Evolutionary conservation across 352 stramenopile genomes (phyloP).

Genomic region (Phytophthora sojae): DNA sequence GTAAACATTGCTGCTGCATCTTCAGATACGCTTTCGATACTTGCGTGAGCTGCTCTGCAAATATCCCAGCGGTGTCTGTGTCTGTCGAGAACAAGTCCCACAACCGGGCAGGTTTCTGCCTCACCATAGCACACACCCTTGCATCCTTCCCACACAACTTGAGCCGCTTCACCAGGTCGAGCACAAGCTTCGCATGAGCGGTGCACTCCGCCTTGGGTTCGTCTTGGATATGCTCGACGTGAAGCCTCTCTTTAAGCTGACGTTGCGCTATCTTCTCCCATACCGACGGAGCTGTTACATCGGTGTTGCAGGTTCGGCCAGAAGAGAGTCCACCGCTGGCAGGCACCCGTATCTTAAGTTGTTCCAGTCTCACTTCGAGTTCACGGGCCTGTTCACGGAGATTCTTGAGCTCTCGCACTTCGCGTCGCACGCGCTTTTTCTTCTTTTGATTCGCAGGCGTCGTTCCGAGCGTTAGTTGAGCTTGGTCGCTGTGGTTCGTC

Average conservation of each 20-base stretch:
- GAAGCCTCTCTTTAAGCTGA: slow-evolving; percentile 14
- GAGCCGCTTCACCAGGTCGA: slow-evolving; percentile 17
- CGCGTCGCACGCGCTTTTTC: slow-evolving; percentile 21
- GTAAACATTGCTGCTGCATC: slow-evolving; percentile 2
- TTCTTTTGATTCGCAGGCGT: slow-evolving; percentile 14
- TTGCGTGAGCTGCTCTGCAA: slow-evolving; percentile 22
- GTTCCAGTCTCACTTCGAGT: slow-evolving; percentile 23
- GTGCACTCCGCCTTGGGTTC: neutral
- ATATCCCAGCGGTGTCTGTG: slow-evolving; percentile 15
- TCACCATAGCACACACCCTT: neutral
- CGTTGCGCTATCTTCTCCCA: slow-evolving; percentile 16
- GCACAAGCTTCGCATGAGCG: slow-evolving; percentile 6
- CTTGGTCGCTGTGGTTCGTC: neutral
- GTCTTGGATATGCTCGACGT: slow-evolving; percentile 3
- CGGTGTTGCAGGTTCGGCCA: neutral
- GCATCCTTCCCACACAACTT: neutral
- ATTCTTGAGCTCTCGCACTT: slow-evolving; percentile 16
- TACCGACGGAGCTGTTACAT: neutral
- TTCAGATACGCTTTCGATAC: slow-evolving; percentile 18
- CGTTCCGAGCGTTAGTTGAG: neutral
- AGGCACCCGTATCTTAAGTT: slow-evolving; percentile 14
- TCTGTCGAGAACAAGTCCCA: slow-evolving; percentile 5
- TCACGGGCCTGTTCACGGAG: slow-evolving; percentile 12
- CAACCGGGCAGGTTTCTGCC: neutral
- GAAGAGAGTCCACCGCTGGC: neutral